Conservation (phyloP, 257 asterid genomes). For the Solanum piurae region DNA sequence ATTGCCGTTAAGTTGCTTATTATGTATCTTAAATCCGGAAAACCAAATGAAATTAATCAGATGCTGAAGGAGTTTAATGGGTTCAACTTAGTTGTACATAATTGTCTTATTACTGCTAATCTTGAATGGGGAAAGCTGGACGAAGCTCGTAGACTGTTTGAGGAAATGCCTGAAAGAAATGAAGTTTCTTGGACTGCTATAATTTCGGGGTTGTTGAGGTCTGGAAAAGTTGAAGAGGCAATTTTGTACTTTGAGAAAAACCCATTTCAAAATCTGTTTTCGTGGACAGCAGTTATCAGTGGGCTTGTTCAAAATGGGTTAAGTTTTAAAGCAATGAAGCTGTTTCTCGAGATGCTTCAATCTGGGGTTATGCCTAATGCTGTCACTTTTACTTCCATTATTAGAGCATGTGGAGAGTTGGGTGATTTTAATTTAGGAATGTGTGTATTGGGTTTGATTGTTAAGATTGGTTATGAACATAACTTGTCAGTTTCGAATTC, state of each 20-base stretch:
- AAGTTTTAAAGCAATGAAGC: slow-evolving; percentile 36
- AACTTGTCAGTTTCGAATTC: slow-evolving; percentile 56
- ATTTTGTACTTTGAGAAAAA: slow-evolving; percentile 44
- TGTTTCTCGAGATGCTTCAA: slow-evolving; percentile 40
- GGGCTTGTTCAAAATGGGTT: slow-evolving; percentile 60
- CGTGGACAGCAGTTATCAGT: slow-evolving; percentile 62
- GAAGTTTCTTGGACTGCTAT: slow-evolving; percentile 75
- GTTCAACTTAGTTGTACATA: slow-evolving; percentile 52
- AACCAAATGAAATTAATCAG: slow-evolving; percentile 35
- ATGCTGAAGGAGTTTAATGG: slow-evolving; percentile 67
- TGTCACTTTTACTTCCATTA: slow-evolving; percentile 49
- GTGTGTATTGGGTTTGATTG: slow-evolving; percentile 38
- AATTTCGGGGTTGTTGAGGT: slow-evolving; percentile 48
- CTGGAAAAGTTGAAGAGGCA: slow-evolving; percentile 49
- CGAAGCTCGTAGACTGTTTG: slow-evolving; percentile 50
- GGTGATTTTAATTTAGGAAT: slow-evolving; percentile 42
- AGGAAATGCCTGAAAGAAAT: slow-evolving; percentile 78
- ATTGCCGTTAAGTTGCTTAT: slow-evolving; percentile 48
- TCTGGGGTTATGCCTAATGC: slow-evolving; percentile 50
- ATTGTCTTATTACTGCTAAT: slow-evolving; percentile 52
- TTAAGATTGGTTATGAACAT: slow-evolving; percentile 47
- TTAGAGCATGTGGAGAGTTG: slow-evolving; percentile 52
- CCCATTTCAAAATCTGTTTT: slow-evolving; percentile 37
- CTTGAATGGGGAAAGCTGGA: slow-evolving; percentile 41
- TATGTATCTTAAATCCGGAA: slow-evolving; percentile 46